Percentiles rank a stretch among this genome's conserved stretches.
These are phyloP conservation scores for Aspergillus funiculosus DNA, from an alignment of 495 filamentous ascomycete species.

Conservation along the genomic window DNA sequence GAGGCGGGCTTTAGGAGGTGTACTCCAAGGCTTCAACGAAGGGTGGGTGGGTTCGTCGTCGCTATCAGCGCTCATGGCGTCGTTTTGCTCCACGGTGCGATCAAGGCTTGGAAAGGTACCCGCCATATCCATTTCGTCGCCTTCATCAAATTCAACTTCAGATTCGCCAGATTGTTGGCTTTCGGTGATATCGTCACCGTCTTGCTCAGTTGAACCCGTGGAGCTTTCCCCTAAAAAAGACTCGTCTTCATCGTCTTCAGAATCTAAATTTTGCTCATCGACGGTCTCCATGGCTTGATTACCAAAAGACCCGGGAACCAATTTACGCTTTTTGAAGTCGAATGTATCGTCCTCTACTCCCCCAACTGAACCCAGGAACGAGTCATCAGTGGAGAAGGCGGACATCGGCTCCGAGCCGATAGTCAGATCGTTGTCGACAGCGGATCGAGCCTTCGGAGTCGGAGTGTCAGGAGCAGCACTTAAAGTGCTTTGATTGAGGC, in stretches of 20 bases:
- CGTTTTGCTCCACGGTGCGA: slow-evolving; percentile 60
- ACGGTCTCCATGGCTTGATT: slow-evolving; percentile 50
- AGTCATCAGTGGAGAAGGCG: slow-evolving; percentile 47
- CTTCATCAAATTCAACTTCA: slow-evolving; percentile 64
- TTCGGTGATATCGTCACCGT: slow-evolving; percentile 55
- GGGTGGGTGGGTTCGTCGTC: slow-evolving; percentile 43
- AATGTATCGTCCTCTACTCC: slow-evolving; percentile 73
- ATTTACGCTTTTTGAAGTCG: slow-evolving; percentile 67
- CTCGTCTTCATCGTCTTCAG: slow-evolving; percentile 44
- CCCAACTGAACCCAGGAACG: slow-evolving; percentile 42
- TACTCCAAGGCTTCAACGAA: slow-evolving; percentile 41
- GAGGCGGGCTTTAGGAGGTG: slow-evolving; percentile 55
- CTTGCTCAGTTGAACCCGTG: slow-evolving; percentile 69
- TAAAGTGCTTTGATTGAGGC: slow-evolving; percentile 50
- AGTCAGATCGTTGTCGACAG: slow-evolving; percentile 28
- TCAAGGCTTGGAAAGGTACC: slow-evolving; percentile 62
- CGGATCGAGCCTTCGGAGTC: slow-evolving; percentile 45
- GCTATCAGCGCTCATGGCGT: slow-evolving; percentile 37
- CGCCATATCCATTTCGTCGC: slow-evolving; percentile 71
- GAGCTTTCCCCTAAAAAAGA: slow-evolving; percentile 91
- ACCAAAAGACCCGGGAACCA: slow-evolving; percentile 75
- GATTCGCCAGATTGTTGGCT: slow-evolving; percentile 54
- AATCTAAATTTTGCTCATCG: slow-evolving; percentile 38
- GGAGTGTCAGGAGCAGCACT: slow-evolving; percentile 56
- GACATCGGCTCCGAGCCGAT: slow-evolving; percentile 41